Evolutionary conservation across 306 rosid genomes (phyloP).

Genomic region (Quercus glauca): DNA sequence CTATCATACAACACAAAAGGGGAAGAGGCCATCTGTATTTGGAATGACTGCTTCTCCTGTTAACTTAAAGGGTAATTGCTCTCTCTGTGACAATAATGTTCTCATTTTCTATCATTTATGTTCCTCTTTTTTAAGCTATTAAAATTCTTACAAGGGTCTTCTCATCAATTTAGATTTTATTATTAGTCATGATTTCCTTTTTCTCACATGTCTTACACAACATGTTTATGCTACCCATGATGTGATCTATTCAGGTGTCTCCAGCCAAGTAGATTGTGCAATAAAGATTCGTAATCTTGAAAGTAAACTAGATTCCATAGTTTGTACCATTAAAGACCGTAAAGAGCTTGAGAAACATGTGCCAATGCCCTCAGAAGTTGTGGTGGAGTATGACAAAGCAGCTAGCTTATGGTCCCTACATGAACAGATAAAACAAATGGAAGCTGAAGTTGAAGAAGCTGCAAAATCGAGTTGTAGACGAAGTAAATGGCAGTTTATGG

Average conservation of each 20-base stretch:
- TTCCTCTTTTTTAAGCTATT: slow-evolving; percentile 9
- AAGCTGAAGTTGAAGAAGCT: slow-evolving; percentile 94
- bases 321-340: slow-evolving; percentile 94
- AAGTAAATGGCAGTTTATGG: slow-evolving; percentile 99
- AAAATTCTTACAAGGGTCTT: slow-evolving; percentile 5
- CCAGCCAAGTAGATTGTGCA: slow-evolving; percentile 97
- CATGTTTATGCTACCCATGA: slow-evolving; percentile 5
- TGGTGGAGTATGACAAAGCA: slow-evolving; percentile 93
- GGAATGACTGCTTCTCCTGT: slow-evolving; percentile 99
- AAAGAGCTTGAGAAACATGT: slow-evolving; percentile 97
- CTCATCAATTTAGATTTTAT: not conserved
- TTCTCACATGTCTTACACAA: not conserved
- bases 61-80: slow-evolving; percentile 74
- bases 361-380: slow-evolving; percentile 94
- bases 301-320: slow-evolving; percentile 94
- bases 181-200: not conserved
- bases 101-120: not conserved
- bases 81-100: slow-evolving; percentile 13
- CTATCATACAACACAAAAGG: slow-evolving; percentile 89
- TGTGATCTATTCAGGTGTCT: slow-evolving; percentile 77
- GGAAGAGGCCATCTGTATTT: slow-evolving; percentile 86
- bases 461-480: slow-evolving; percentile 89
- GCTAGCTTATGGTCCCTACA: slow-evolving; percentile 90
- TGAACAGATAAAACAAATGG: slow-evolving; percentile 95
- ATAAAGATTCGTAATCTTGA: slow-evolving; percentile 98